Percentiles rank a stretch among this genome's conserved stretches.
Evolutionary conservation across 345 rosid species (phyloP).

Genomic region (Diplotaxis tenuifolia): DNA sequence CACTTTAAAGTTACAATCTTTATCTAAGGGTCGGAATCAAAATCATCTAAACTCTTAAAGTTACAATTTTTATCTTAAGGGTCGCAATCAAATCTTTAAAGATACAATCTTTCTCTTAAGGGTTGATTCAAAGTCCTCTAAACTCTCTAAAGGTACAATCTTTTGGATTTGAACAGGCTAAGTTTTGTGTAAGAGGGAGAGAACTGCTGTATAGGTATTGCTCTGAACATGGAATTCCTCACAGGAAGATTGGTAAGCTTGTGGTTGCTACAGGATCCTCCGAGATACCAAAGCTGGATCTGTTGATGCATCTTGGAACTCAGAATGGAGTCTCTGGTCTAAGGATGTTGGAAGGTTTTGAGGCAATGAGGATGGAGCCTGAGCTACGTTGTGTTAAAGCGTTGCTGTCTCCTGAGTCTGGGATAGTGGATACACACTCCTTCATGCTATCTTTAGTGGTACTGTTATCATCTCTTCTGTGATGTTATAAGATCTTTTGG

Average conservation of each 20-base stretch:
- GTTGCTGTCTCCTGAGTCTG: slow-evolving; percentile 69
- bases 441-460: slow-evolving; percentile 85
- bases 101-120: not conserved
- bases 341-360: slow-evolving; percentile 68
- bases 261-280: slow-evolving; percentile 66
- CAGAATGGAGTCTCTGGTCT: slow-evolving; percentile 63
- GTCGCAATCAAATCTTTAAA: not conserved
- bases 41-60: too few relatives aligned
- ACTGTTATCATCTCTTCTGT: not conserved
- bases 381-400: slow-evolving; percentile 75
- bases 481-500: not conserved
- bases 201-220: slow-evolving; percentile 68
- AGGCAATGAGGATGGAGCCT: slow-evolving; percentile 81
- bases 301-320: slow-evolving; percentile 54
- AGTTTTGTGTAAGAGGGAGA: slow-evolving; percentile 72
- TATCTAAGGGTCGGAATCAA: not conserved
- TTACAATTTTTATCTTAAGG: not conserved
- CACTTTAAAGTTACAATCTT: not conserved
- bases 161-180: slow-evolving; percentile 46
- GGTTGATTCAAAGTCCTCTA: not conserved
- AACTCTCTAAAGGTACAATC: not conserved
- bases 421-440: slow-evolving; percentile 78
- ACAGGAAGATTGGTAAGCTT: slow-evolving; percentile 72
- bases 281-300: slow-evolving; percentile 59
- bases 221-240: slow-evolving; percentile 51